These are phyloP conservation scores for Boletales sp. DNA, from an alignment of 768 basidiomycete species.

Conservation along the genomic window DNA sequence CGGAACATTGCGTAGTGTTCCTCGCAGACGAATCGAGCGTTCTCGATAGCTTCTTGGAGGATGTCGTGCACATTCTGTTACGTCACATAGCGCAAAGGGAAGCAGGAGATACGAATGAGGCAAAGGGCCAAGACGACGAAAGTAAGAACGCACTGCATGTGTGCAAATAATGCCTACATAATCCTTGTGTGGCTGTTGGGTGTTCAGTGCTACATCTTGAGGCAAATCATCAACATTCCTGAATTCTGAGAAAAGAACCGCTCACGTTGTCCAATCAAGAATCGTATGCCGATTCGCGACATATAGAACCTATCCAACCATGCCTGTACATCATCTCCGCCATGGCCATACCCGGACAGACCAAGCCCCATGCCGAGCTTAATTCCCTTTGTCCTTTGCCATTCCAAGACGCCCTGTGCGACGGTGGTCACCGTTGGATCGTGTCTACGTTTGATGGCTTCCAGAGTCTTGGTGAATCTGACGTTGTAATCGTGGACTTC, in stretches of 20 bases:
- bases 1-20: slow-evolving; percentile 96
- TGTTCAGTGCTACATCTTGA: slow-evolving; percentile 93
- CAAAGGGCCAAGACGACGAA: background rate
- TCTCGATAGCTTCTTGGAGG: slow-evolving; percentile 97
- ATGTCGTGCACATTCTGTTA: slow-evolving; percentile 92
- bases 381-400: slow-evolving; percentile 63
- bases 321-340: slow-evolving; percentile 85
- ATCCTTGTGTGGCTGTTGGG: slow-evolving; percentile 80
- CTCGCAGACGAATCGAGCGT: slow-evolving; percentile 91
- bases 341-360: slow-evolving; percentile 44
- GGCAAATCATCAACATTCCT: background rate
- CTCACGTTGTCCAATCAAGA: slow-evolving; percentile 94
- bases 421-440: slow-evolving; percentile 98
- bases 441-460: slow-evolving; percentile 89
- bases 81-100: background rate
- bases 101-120: background rate
- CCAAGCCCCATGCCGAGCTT: slow-evolving; percentile 28
- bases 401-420: slow-evolving; percentile 93
- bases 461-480: slow-evolving; percentile 81
- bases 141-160: slow-evolving; percentile 57
- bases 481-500: slow-evolving; percentile 92
- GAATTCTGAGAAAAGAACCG: slow-evolving; percentile 5
- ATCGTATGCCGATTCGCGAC: slow-evolving; percentile 92
- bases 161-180: slow-evolving; percentile 99
- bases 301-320: slow-evolving; percentile 98